Base-by-base conservation (phyloP, 2,329 filamentous ascomycete genomes). In the Claviceps purpurea region DNA sequence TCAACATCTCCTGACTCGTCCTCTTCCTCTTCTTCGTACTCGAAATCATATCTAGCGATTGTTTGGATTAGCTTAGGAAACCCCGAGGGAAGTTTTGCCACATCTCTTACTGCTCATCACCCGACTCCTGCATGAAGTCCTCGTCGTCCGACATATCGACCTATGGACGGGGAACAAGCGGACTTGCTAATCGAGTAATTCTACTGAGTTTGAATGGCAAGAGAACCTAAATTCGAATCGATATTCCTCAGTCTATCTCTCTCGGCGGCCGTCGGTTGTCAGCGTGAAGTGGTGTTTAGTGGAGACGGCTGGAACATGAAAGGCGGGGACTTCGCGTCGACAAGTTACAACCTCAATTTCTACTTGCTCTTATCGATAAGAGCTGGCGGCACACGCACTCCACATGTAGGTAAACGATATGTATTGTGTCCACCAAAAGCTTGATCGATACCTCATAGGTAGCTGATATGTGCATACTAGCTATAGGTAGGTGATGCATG, bases 21-120 rank as follows among this genome's bases (percentile, higher is more conserved):
- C 48, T 93, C 89, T 52, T 95, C 89, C 58, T 89, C 89, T 54
- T 84, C 93, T 66, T 96, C 91, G 69, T 96, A 97, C 64, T 97
- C 91, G 67, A 97, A 97, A 70, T 97, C 93, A 65, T 96, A 96
- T 81, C 70, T 73, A 51, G 11, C 10, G 14, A 3, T 24, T 16
- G 18, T 34, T 37, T n/a, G 30, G n/a, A 37, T 57, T 47, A 60
- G 58, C 52, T 42, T 4, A 13, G 16, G n/a, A 13, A 14, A 18
- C 14, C 3, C 7, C 10, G 13, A 41, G 18, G 13, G n/a, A 10
- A 42, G 3, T 34, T 34, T 34, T 6, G 20, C 10, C 10, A 47
- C 14, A 24, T 16, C 47, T 58, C 64, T 54, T 58, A 69, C 70
- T 71, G 68, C 62, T 73, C 70, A 58, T 73, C 70, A 47, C 71